Conservation (phyloP, 148 eudicot genomes). For the Silene latifolia region DNA sequence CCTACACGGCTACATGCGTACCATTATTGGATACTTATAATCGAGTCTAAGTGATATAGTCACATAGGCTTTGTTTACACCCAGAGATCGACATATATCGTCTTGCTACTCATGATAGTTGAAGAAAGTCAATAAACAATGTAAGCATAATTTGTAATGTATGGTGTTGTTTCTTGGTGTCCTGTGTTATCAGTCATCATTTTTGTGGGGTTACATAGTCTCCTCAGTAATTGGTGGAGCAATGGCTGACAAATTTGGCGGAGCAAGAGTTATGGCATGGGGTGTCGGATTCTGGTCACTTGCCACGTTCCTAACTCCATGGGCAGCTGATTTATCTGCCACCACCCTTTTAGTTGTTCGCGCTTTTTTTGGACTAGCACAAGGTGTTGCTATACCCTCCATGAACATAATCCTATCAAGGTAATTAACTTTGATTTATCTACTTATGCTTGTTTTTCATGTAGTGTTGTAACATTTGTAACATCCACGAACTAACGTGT, state of each 20-base stretch:
- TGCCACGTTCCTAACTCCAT: conserved; percentile 86
- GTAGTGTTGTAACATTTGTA: too few species aligned
- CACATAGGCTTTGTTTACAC: background rate
- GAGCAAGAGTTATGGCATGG: conserved; percentile 79
- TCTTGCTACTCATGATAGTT: conserved; percentile 2
- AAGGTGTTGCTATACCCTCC: conserved; percentile 95
- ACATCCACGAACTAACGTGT: too few species aligned
- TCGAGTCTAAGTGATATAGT: background rate
- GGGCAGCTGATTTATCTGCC: conserved; percentile 84
- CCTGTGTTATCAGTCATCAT: conserved; percentile 59
- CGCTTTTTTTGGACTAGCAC: conserved; percentile 81
- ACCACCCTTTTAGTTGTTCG: conserved; percentile 63
- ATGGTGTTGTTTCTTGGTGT: conserved; percentile 1
- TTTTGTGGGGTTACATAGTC: conserved; percentile 92
- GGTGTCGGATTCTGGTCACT: conserved; percentile 90
- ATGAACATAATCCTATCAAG: conserved; percentile 84
- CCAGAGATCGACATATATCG: background rate
- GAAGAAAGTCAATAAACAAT: background rate
- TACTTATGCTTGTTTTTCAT: too few species aligned
- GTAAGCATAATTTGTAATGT: background rate
- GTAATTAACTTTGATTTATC: conserved; percentile 27
- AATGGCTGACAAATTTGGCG: conserved; percentile 90
- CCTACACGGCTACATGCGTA: too few species aligned
- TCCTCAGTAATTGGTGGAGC: conserved; percentile 91
- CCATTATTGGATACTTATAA: background rate